A percentile compares a stretch with the other conserved stretches of the same genome.
Evolutionary conservation across 1,284 basidiomycete genomes (phyloP).

Genomic region (Leccinum subatratum): DNA sequence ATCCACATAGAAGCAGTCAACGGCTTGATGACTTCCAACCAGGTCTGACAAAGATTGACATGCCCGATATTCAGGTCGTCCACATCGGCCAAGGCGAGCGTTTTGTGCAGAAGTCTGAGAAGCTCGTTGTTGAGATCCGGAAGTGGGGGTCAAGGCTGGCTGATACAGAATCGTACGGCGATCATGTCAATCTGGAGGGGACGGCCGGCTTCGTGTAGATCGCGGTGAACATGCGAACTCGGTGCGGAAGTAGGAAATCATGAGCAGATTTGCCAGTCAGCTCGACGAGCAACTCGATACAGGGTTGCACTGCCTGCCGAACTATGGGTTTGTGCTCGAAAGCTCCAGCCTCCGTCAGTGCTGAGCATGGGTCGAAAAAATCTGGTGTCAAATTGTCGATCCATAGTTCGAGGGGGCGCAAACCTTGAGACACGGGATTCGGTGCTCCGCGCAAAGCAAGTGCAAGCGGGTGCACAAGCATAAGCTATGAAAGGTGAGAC

Average conservation of each 20-base stretch:
- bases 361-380: constrained; percentile 97
- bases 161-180: constrained; percentile 89
- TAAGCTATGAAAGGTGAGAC: constrained; percentile 93
- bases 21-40: constrained; percentile 83
- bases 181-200: constrained; percentile 98
- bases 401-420: constrained; percentile 97
- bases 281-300: constrained; percentile 77
- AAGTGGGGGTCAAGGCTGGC: constrained; percentile 76
- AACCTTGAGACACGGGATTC: constrained; percentile 92
- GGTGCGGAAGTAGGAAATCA: constrained; percentile 81
- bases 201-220: constrained; percentile 99
- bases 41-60: constrained; percentile 72
- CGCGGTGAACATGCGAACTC: constrained; percentile 81
- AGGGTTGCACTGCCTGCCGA: constrained; percentile 79
- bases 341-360: constrained; percentile 95
- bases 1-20: constrained; percentile 94
- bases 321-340: constrained; percentile 85
- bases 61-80: constrained; percentile 84
- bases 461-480: constrained; percentile 96
- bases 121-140: constrained; percentile 91
- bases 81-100: constrained; percentile 91
- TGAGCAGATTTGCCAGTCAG: constrained; percentile 69
- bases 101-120: constrained; percentile 88
- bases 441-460: constrained; percentile 83
- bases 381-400: constrained; percentile 99